Conservation (phyloP, 2,329 filamentous ascomycete genomes). For the Bipolaris cookei region DNA sequence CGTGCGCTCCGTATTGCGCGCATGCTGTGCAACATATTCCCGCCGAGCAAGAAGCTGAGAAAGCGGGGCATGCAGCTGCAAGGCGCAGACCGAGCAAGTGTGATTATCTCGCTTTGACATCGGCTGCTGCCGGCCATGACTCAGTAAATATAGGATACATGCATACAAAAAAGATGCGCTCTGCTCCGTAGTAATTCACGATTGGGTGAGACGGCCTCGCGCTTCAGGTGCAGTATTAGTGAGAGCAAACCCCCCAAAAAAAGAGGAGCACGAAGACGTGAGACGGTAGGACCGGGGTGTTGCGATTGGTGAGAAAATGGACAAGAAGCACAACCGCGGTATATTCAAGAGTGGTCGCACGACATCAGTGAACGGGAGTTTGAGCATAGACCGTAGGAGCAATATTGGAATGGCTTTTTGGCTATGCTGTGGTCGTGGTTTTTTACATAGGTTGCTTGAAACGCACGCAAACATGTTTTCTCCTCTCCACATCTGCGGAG, state of each 20-base stretch:
- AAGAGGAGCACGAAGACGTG: neutral
- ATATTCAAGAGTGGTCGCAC: slow-evolving; percentile 6
- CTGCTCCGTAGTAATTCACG: slow-evolving; percentile 10
- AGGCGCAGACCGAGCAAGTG: neutral
- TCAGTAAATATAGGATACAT: slow-evolving; percentile 5
- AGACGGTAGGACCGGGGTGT: neutral
- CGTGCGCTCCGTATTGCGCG: slow-evolving; percentile 10
- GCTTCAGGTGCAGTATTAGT: neutral
- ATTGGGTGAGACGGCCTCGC: slow-evolving; percentile 1
- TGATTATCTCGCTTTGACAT: slow-evolving; percentile 2
- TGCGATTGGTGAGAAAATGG: neutral
- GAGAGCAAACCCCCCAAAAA: too few species aligned
- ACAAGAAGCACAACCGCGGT: slow-evolving; percentile 8
- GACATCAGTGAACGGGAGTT: neutral
- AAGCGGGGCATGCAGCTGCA: slow-evolving; percentile 2
- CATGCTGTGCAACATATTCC: slow-evolving; percentile 16
- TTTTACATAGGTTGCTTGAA: too few species aligned
- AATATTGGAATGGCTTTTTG: neutral
- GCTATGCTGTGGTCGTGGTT: neutral
- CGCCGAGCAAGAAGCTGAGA: neutral
- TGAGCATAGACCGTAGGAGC: slow-evolving; percentile 6
- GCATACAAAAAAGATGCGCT: too few species aligned
- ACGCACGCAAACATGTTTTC: too few species aligned
- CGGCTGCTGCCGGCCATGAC: slow-evolving; percentile 11
- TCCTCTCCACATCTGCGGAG: too few species aligned